A percentile compares a stretch with the other conserved stretches of the same genome.
These are phyloP conservation scores for Protostelium mycophagum DNA, from an alignment of 78 protist genomes.

Conservation along the genomic window DNA sequence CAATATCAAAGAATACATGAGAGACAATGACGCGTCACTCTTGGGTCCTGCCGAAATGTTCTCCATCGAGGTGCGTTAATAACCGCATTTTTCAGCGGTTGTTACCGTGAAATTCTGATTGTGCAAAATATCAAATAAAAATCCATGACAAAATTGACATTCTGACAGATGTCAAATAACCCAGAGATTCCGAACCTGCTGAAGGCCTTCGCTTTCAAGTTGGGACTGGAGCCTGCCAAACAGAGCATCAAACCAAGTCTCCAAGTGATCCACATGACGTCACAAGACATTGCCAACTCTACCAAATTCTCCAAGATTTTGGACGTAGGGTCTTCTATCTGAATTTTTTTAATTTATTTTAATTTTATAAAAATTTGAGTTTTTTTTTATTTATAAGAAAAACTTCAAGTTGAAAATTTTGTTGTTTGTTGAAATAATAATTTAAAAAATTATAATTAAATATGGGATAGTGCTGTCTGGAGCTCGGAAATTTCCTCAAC, in stretches of 20 bases:
- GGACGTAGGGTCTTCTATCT: not conserved
- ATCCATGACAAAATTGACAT: too few species aligned
- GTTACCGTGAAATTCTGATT: too few species aligned
- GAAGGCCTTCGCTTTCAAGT: not conserved
- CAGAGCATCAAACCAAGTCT: not conserved
- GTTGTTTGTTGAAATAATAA: too few species aligned
- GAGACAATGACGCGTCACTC: not conserved
- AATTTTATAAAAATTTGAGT: too few species aligned
- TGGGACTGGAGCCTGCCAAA: not conserved
- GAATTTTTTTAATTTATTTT: too few species aligned
- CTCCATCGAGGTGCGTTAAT: not conserved
- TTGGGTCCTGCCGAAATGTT: not conserved
- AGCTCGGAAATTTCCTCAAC: not conserved
- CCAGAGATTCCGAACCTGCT: not conserved
- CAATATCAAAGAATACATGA: not conserved
- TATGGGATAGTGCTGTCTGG: too few species aligned
- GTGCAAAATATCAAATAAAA: too few species aligned
- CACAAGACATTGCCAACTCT: not conserved
- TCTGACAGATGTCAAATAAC: not conserved
- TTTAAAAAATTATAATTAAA: too few species aligned
- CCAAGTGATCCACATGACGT: not conserved
- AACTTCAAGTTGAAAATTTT: too few species aligned
- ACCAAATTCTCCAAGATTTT: not conserved
- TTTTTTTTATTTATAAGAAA: too few species aligned
- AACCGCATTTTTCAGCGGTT: too few species aligned